phyloP scores from a whole-genome alignment of 441 rosid genomes.

The Aleurites moluccanus region DNA sequence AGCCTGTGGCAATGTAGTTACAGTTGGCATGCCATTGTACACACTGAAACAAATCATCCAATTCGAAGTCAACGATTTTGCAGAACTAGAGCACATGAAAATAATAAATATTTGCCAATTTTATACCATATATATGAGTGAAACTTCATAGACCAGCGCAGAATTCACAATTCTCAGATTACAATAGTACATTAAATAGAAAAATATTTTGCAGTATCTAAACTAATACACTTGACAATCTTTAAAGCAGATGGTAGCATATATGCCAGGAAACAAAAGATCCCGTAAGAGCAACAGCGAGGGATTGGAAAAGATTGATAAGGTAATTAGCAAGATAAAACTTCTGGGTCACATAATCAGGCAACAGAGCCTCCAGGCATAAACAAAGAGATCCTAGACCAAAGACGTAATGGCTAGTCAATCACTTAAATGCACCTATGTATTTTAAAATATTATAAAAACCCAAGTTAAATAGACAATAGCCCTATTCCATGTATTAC shows the following conservation, averaged over 20 bases:
- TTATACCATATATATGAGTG: not conserved
- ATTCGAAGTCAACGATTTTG: slow-evolving; percentile 11
- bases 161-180: not conserved
- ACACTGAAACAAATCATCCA: slow-evolving; percentile 53
- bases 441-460: too few relatives aligned
- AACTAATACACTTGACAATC: not conserved
- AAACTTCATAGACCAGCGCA: not conserved
- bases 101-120: not conserved
- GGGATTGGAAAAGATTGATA: too few relatives aligned
- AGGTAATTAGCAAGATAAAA: too few relatives aligned
- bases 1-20: slow-evolving; percentile 94
- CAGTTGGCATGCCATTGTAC: slow-evolving; percentile 98
- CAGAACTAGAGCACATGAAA: not conserved
- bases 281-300: not conserved
- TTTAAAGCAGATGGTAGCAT: not conserved
- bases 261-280: not conserved
- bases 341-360: too few relatives aligned
- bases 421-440: too few relatives aligned
- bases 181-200: not conserved
- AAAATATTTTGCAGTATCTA: not conserved
- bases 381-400: too few relatives aligned
- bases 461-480: not conserved
- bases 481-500: not conserved
- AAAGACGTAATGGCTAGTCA: too few relatives aligned
- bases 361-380: too few relatives aligned